Evolutionary conservation across 495 filamentous ascomycete species (phyloP), one percentile per base, ranked within the genome.

Genomic region (Tuber borchii): DNA sequence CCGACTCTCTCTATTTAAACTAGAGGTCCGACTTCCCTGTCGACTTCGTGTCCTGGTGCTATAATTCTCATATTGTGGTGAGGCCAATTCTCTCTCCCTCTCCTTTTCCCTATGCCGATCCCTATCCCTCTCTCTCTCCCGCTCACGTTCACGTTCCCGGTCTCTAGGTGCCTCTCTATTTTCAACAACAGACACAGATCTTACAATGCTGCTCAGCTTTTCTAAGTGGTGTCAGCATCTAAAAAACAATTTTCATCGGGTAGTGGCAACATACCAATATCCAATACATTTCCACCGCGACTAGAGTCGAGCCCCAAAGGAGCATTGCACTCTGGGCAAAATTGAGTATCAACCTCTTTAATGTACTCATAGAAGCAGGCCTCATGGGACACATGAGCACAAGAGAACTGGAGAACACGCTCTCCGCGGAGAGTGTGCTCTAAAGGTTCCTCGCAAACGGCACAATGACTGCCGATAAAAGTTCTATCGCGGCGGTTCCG

Each of bases 331-430:
- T 93, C 91, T 51, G 95, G 95, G 84, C 95, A 99, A 83, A 91
- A 94, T 80, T 99, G 94, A 61, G 93, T 93, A 78, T 99, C 96
- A 76, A 93, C 92, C 83, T 97, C 95, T 76, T 93, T 92, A 79
- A 99, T 95, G 82, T 94, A 97, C 85, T 99, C 96, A 85, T 98
- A 99, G 84, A 99, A 99, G 85, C 95, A 99, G 31, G 96, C 96
- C 83, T 98, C 95, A 82, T 99, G 95, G 22, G 95, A 93, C 46
- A 99, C 96, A 83, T 99, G 95, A 17, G 90, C 88, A 84, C 95
- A 99, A 40, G 95, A 97, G 81, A 99, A 95, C 83, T 98, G 96
- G 73, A 99, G 87, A 72, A 99, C 93, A 75, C 93, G 90, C 85
- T 99, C 95, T 71, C 96, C 96, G 20, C 93, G 92, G 61, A 99